These are phyloP conservation scores for Verticillium nonalfalfae DNA, from an alignment of 2,329 filamentous ascomycete species.

Conservation along the genomic window DNA sequence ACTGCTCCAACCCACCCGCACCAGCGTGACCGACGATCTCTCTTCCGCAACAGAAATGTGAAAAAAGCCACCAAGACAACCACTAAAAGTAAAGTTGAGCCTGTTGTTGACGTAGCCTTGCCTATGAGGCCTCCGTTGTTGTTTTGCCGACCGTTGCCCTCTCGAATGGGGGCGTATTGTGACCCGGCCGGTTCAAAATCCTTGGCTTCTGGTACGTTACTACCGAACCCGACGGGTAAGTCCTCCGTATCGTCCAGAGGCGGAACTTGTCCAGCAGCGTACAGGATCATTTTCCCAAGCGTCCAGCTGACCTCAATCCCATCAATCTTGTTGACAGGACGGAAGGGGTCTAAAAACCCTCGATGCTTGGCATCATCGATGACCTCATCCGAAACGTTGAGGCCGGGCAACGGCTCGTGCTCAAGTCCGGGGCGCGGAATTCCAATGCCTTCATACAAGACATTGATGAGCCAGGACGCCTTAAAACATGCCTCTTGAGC, in stretches of 20 bases:
- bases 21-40: constrained; percentile 62
- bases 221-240: constrained; percentile 86
- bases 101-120: constrained; percentile 58
- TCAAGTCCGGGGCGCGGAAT: constrained; percentile 82
- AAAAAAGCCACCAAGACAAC: constrained; percentile 64
- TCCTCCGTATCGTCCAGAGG: constrained; percentile 37
- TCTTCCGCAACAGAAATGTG: constrained; percentile 69
- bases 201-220: constrained; percentile 61
- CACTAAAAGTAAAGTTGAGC: constrained; percentile 72
- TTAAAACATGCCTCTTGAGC: constrained; percentile 94
- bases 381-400: constrained; percentile 69
- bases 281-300: constrained; percentile 90
- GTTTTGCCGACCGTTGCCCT: constrained; percentile 48
- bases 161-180: constrained; percentile 30
- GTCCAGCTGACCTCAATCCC: constrained; percentile 96
- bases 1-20: constrained; percentile 44
- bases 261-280: constrained; percentile 83
- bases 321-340: constrained; percentile 87
- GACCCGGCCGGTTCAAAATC: constrained; percentile 84
- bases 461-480: constrained; percentile 94
- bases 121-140: constrained; percentile 54
- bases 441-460: constrained; percentile 92
- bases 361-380: constrained; percentile 63
- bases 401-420: constrained; percentile 39
- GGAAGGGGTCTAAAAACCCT: constrained; percentile 78